Evolutionary conservation across 495 filamentous ascomycete species (phyloP).

Genomic region (Aspergillus haitiensis): DNA sequence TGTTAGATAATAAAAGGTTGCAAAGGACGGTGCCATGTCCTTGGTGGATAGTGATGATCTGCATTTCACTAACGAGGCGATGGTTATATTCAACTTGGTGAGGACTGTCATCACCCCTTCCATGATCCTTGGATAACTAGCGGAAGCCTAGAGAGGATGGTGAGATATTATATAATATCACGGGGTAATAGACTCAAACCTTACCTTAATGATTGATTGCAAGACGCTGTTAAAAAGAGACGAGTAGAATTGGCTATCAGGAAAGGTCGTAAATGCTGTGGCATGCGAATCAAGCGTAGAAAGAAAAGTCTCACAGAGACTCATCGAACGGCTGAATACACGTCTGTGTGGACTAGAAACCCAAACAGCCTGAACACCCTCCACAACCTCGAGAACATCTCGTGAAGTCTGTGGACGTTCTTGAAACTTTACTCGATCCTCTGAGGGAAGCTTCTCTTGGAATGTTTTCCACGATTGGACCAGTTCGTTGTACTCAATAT

Average conservation of each 20-base stretch:
- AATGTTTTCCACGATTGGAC: constrained; percentile 46
- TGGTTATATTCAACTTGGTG: constrained; percentile 43
- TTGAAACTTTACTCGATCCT: constrained; percentile 36
- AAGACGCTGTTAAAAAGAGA: constrained; percentile 49
- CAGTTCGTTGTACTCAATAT: constrained; percentile 49
- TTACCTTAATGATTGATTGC: constrained; percentile 49
- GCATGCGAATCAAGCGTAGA: constrained; percentile 41
- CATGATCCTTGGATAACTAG: constrained; percentile 46
- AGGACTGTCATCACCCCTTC: constrained; percentile 45
- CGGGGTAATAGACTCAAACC: not conserved
- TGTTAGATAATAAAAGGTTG: constrained; percentile 44
- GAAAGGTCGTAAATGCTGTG: constrained; percentile 36
- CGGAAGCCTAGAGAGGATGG: constrained; percentile 37
- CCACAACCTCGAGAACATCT: constrained; percentile 38
- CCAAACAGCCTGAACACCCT: constrained; percentile 35
- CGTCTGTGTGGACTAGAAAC: constrained; percentile 32
- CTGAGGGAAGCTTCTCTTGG: constrained; percentile 34
- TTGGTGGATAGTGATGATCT: constrained; percentile 21
- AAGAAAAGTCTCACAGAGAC: constrained; percentile 40
- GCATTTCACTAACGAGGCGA: constrained; percentile 28
- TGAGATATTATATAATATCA: constrained; percentile 1
- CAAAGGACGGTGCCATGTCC: constrained; percentile 32
- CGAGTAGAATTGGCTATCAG: constrained; percentile 37
- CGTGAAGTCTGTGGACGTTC: constrained; percentile 35
- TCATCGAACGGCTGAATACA: constrained; percentile 32